Evolutionary conservation across 345 rosid species (phyloP).

Genomic region (Eucalyptus pauciflora): DNA sequence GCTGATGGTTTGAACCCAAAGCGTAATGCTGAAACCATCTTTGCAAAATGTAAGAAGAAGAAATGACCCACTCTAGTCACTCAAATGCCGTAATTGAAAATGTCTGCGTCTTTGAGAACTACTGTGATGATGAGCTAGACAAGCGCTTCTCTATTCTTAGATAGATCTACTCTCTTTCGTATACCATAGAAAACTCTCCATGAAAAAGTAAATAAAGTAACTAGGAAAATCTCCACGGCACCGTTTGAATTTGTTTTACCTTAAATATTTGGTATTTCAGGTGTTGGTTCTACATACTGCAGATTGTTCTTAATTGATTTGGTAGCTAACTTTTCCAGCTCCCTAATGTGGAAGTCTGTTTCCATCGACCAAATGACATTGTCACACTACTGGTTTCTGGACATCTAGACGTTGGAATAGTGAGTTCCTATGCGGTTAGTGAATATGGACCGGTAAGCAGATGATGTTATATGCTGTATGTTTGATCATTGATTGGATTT

Average conservation of each 20-base stretch:
- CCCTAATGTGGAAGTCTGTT: conserved; percentile 74
- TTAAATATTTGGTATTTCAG: neutral
- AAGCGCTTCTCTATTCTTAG: neutral
- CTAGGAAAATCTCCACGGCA: neutral
- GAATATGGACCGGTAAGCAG: conserved; percentile 68
- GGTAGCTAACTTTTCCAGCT: conserved; percentile 23
- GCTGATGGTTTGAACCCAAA: neutral
- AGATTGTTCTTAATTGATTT: neutral
- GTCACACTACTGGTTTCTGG: conserved; percentile 74
- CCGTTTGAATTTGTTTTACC: neutral
- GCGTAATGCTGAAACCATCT: neutral
- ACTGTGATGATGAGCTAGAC: neutral
- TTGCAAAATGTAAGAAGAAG: neutral
- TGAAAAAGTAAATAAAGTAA: neutral
- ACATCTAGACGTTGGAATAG: conserved; percentile 90
- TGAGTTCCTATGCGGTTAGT: conserved; percentile 67
- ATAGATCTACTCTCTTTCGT: neutral
- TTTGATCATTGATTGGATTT: neutral
- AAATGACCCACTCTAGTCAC: neutral
- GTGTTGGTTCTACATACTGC: neutral
- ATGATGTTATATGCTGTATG: neutral
- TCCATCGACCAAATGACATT: conserved; percentile 91
- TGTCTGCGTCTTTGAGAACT: too few species aligned
- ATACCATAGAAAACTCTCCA: neutral
- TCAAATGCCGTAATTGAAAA: neutral